Evolutionary conservation across 1,139 yeast genomes (phyloP), one percentile per base, ranked within the genome.

Genomic region (Geotrichum fermentans): DNA sequence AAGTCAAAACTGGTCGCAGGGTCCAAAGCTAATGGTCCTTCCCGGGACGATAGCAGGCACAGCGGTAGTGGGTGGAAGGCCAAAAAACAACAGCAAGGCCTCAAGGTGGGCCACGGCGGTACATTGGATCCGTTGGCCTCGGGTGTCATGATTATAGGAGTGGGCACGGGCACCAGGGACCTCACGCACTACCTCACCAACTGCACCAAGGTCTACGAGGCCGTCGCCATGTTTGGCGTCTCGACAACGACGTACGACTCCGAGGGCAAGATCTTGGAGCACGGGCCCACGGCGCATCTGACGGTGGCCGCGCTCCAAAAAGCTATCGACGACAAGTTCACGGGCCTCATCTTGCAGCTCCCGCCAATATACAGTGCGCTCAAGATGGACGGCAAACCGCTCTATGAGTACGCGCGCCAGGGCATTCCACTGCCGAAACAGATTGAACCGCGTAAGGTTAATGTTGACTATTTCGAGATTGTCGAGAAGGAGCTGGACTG

Each of bases 81-180:
- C 68, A 64, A 74, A 48, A 68, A 75, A 42, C 70, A 73, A 46
- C 68, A 77, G n/a, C 64, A 70, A 16, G 24, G 33, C 81, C 80
- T 90, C 28, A 92, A 92, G 62, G 83, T 92, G 71, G 99, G 99
- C 1, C 99, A 92, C 66, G 99, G 98, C 8, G 99, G 99, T 4
- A 92, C 99, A 0, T 73, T 92, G 41, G 99, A 92, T 62, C 97
- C 97, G 0, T 67, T 87, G 51, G 99, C 99, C 0, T 81, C 89
- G 24, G 99, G 99, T 4, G 92, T 90, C 1, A 67, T 92, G 53
- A 94, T 94, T 1, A 75, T 92, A 52, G 99, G 98, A 2, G 78
- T 94, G 20, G 97, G 97, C 8, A 56, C 72, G 1, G 98, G 98
- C 1, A 92, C 99, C 2, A 92, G 90, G 63, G 73, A 78, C 62